Evolutionary conservation across 495 filamentous ascomycete genomes (phyloP).

Genomic region (Neurospora tetraspora): DNA sequence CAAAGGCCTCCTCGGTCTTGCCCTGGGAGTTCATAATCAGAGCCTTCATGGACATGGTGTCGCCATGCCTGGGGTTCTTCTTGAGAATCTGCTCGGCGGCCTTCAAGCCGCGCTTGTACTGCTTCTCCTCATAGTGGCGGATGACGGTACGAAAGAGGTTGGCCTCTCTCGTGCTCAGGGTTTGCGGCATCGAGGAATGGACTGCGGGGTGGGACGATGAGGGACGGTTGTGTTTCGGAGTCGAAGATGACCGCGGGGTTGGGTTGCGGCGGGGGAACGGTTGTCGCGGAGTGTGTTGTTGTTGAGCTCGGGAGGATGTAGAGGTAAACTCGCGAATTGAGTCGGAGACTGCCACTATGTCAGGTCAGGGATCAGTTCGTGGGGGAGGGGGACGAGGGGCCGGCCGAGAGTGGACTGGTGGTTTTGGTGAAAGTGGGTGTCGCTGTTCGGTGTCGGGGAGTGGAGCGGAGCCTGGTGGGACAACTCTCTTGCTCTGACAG

Average conservation of each 20-base stretch:
- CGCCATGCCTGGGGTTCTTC: constrained; percentile 91
- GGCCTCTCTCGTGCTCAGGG: constrained; percentile 78
- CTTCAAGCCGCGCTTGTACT: constrained; percentile 96
- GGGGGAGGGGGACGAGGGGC: not conserved
- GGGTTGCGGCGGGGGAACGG: not conserved
- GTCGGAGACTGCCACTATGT: not conserved
- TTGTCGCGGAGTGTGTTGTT: not conserved
- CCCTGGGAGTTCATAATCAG: constrained; percentile 88
- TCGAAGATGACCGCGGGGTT: not conserved
- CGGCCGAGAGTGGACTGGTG: not conserved
- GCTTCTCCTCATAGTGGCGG: constrained; percentile 92
- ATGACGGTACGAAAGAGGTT: constrained; percentile 90
- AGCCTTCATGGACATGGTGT: constrained; percentile 98
- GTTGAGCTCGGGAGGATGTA: not conserved
- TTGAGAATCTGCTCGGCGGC: constrained; percentile 87
- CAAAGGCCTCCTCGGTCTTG: constrained; percentile 86
- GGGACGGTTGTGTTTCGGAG: not conserved
- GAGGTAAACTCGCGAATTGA: not conserved
- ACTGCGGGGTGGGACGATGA: constrained; percentile 1
- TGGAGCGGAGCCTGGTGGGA: not conserved
- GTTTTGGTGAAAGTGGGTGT: not conserved
- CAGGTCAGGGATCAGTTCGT: not conserved
- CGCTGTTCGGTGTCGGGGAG: not conserved
- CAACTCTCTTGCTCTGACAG: not conserved
- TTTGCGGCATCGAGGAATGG: constrained; percentile 57